Evolutionary conservation across 2,329 filamentous ascomycete species (phyloP).

Genomic region (Colletotrichum nymphaeae): DNA sequence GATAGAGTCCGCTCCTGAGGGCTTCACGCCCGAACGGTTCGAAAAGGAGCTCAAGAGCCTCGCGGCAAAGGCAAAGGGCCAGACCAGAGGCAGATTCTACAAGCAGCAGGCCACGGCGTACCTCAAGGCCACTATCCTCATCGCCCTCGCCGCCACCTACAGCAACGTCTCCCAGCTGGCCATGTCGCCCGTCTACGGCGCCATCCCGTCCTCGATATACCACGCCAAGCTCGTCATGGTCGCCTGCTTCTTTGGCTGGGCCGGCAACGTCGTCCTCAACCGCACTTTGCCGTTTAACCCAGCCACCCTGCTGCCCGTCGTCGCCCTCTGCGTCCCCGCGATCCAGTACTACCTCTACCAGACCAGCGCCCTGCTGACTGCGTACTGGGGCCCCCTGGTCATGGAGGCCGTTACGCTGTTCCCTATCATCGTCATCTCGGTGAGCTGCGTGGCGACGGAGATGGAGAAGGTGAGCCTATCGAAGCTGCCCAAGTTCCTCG

Average conservation of each 20-base stretch:
- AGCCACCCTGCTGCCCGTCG: conserved; percentile 71
- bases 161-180: conserved; percentile 80
- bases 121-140: conserved; percentile 54
- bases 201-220: conserved; percentile 79
- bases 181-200: conserved; percentile 89
- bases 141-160: conserved; percentile 70
- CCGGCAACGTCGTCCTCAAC: conserved; percentile 69
- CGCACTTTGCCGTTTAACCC: conserved; percentile 61
- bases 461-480: conserved; percentile 72
- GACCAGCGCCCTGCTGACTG: conserved; percentile 74
- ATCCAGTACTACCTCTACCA: conserved; percentile 79
- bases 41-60: conserved; percentile 65
- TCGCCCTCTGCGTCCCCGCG: conserved; percentile 80
- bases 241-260: conserved; percentile 78
- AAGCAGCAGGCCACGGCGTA: conserved; percentile 50
- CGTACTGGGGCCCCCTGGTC: conserved; percentile 77
- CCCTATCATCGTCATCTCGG: conserved; percentile 73
- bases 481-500: conserved; percentile 65
- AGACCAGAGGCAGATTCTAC: conserved; percentile 44
- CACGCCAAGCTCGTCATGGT: conserved; percentile 76
- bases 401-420: conserved; percentile 81
- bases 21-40: conserved; percentile 63
- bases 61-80: conserved; percentile 54
- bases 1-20: conserved; percentile 37
- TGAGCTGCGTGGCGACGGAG: conserved; percentile 71